phyloP scores from a whole-genome alignment of 192 early-diverging fungal species.

The Coemansia sp. region DNA sequence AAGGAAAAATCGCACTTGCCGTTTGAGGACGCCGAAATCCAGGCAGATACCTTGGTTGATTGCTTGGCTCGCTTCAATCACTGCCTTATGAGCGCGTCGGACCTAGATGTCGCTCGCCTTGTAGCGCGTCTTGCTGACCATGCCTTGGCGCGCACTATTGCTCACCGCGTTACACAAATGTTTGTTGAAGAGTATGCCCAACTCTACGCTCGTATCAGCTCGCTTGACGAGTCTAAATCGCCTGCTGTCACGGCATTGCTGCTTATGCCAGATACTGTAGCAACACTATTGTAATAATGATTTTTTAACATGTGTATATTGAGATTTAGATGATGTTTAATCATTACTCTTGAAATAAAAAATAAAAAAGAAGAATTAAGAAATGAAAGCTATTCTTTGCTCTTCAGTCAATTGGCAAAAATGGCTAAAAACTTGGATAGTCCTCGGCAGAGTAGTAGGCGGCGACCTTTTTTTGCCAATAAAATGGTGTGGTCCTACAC shows the following conservation, averaged over 20 bases:
- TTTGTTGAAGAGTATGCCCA: conserved; percentile 32
- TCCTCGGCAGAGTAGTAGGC: too few species aligned
- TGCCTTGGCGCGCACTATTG: conserved; percentile 9
- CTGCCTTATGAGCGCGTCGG: conserved; percentile 24
- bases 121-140: conserved; percentile 33
- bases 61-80: conserved; percentile 21
- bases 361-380: too few species aligned
- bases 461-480: too few species aligned
- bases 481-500: too few species aligned
- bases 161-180: background rate
- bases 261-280: conserved; percentile 13
- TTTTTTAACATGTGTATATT: background rate
- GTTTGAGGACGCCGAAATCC: conserved; percentile 7
- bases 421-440: too few species aligned
- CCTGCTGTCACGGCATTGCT: conserved; percentile 3
- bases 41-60: background rate
- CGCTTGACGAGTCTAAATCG: background rate
- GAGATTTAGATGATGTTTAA: too few species aligned
- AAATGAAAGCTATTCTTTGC: too few species aligned
- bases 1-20: conserved; percentile 33
- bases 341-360: too few species aligned
- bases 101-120: conserved; percentile 34
- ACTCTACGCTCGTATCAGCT: conserved; percentile 8
- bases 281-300: conserved; percentile 11
- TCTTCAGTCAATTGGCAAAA: background rate